Conservation (phyloP, 371 early-diverging fungal genomes). For the Mucor plumbeus region DNA sequence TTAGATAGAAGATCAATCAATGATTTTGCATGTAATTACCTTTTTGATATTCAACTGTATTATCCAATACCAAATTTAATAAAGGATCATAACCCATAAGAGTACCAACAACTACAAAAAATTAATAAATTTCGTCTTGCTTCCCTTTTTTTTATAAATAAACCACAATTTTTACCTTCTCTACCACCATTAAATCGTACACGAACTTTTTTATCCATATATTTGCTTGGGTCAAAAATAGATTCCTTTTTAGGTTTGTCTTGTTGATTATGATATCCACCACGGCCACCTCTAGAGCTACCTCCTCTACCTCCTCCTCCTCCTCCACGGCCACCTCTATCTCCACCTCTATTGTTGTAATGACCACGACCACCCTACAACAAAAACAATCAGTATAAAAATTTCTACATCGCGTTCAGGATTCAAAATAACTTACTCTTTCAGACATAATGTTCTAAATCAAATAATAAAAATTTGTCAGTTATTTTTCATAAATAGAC, state of each 20-base stretch:
- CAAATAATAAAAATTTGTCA: not conserved
- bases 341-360: conserved; percentile 44
- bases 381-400: not conserved
- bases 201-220: conserved; percentile 88
- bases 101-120: conserved; percentile 77
- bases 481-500: not conserved
- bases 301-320: conserved; percentile 49
- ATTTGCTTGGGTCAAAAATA: conserved; percentile 91
- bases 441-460: conserved; percentile 24
- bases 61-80: conserved; percentile 92
- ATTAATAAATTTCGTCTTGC: not conserved
- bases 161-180: conserved; percentile 69
- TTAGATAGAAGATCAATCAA: not conserved
- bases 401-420: not conserved
- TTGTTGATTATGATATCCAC: conserved; percentile 45
- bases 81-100: conserved; percentile 95
- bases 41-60: conserved; percentile 81
- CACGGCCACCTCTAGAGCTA: conserved; percentile 53
- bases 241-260: conserved; percentile 83
- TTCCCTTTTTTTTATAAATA: not conserved
- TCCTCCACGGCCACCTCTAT: conserved; percentile 60
- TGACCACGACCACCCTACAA: conserved; percentile 32
- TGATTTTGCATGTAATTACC: conserved; percentile 50
- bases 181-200: conserved; percentile 95
- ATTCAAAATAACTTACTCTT: conserved; percentile 18